These are phyloP conservation scores for Chlorella vulgaris DNA, from an alignment of 139 green algal species.

Conservation along the genomic window DNA sequence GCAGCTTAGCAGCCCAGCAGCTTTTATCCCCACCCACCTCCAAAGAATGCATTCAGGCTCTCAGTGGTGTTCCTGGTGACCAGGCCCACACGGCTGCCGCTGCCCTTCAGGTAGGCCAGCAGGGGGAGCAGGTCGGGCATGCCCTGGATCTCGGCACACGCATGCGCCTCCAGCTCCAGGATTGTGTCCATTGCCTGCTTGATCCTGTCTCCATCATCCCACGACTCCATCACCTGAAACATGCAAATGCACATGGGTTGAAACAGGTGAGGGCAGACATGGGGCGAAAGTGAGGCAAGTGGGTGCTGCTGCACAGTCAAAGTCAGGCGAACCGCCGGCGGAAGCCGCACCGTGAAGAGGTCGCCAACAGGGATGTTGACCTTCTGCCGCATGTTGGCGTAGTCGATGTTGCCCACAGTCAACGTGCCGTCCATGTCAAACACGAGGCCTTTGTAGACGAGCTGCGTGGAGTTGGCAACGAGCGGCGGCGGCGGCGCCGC, in stretches of 20 bases:
- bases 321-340: background rate
- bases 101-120: conserved; percentile 37
- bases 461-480: too few relatives aligned
- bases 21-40: background rate
- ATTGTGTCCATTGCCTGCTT: conserved; percentile 52
- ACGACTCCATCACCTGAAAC: conserved; percentile 69
- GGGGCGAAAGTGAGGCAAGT: background rate
- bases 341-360: conserved; percentile 59
- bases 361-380: conserved; percentile 71
- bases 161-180: conserved; percentile 74
- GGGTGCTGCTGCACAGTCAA: background rate
- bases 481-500: too few relatives aligned
- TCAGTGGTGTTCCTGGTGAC: conserved; percentile 74
- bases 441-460: background rate
- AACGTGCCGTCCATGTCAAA: conserved; percentile 55
- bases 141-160: conserved; percentile 36
- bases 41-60: conserved; percentile 68
- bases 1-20: too few relatives aligned
- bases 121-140: conserved; percentile 54
- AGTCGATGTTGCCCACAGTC: conserved; percentile 70
- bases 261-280: background rate
- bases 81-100: conserved; percentile 49
- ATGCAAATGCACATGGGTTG: background rate
- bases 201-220: conserved; percentile 51
- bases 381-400: conserved; percentile 63